phyloP scores from a whole-genome alignment of 805 yeast species.

The Maudiozyma serrabonitensis region DNA sequence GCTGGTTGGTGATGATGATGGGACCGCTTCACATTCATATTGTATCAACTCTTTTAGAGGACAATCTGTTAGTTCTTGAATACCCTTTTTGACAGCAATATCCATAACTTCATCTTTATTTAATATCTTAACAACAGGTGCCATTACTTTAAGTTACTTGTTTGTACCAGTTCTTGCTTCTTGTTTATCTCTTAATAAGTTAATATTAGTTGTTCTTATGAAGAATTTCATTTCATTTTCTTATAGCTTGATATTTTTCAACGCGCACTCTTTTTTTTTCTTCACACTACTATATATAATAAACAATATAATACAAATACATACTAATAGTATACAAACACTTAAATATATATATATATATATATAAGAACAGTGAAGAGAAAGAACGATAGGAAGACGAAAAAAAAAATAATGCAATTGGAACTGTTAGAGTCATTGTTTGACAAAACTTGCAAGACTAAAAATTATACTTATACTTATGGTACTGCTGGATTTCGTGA shows the following conservation, averaged over 20 bases:
- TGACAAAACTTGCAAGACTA: slow-evolving; percentile 33
- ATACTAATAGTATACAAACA: no score
- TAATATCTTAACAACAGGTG: slow-evolving; percentile 21
- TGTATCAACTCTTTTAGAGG: slow-evolving; percentile 35
- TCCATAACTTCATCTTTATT: slow-evolving; percentile 13
- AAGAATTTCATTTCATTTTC: no score
- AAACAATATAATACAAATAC: no score
- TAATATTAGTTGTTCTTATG: no score
- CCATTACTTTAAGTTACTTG: slow-evolving; percentile 1
- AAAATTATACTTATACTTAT: slow-evolving; percentile 43
- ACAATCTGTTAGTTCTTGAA: slow-evolving; percentile 14
- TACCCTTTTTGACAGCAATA: not conserved
- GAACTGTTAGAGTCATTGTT: slow-evolving; percentile 11
- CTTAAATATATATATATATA: no score
- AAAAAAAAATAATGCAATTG: not conserved
- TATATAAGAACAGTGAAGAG: not conserved
- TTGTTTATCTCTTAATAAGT: not conserved
- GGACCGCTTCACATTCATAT: slow-evolving; percentile 35
- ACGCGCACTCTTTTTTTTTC: no score
- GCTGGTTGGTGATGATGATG: not conserved
- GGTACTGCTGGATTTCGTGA: slow-evolving; percentile 98
- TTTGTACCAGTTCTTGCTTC: not conserved
- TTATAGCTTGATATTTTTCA: no score
- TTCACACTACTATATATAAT: no score
- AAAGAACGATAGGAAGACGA: no score